Percentiles rank a stretch among this genome's conserved stretches.
phyloP scores from a whole-genome alignment of 495 filamentous ascomycete genomes.

The Platismatia glauca region DNA sequence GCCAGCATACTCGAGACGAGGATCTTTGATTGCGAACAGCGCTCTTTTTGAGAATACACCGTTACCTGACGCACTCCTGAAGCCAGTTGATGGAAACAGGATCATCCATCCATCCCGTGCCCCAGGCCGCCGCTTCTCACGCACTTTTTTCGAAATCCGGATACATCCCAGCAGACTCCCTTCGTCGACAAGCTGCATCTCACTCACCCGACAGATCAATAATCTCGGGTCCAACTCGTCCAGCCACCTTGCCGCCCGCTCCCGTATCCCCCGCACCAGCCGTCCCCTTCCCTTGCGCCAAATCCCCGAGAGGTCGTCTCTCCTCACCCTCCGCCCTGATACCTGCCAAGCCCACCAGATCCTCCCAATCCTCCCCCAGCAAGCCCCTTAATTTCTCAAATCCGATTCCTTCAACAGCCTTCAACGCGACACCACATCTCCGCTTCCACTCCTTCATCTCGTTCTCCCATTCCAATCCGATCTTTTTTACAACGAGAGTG shows the following conservation, averaged over 20 bases:
- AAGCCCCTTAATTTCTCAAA: not conserved
- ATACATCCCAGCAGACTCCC: too few species aligned
- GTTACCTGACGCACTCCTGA: too few species aligned
- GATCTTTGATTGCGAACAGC: too few species aligned
- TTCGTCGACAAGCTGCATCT: not conserved
- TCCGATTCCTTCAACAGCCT: not conserved
- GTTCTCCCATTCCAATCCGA: not conserved
- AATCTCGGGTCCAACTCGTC: not conserved
- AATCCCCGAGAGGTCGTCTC: not conserved
- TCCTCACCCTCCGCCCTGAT: not conserved
- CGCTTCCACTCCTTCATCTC: not conserved
- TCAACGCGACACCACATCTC: not conserved
- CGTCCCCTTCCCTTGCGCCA: not conserved
- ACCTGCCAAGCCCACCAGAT: not conserved
- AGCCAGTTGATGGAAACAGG: too few species aligned
- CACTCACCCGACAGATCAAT: not conserved
- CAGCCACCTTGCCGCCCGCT: not conserved
- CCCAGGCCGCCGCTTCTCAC: too few species aligned
- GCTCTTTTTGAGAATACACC: too few species aligned
- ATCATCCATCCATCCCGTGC: too few species aligned
- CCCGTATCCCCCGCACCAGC: not conserved
- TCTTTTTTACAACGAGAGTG: slow-evolving; percentile 7
- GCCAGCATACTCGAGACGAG: too few species aligned
- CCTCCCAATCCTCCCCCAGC: not conserved
- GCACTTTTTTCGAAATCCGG: too few species aligned